Conservation (phyloP, 495 filamentous ascomycete species). For the Recurvomyces mirabilis region DNA sequence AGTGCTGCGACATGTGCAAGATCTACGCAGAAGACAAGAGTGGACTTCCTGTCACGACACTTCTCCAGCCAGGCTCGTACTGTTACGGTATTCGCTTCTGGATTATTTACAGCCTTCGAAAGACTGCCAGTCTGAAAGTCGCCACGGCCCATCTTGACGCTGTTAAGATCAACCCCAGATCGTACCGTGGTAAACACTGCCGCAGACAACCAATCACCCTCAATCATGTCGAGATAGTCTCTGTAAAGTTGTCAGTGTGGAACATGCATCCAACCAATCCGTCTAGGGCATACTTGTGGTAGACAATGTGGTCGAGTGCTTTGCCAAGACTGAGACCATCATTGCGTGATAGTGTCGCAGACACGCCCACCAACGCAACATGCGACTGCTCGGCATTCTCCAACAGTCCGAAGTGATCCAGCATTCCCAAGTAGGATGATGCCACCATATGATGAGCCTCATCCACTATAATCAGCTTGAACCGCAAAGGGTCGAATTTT, state of each 20-base stretch:
- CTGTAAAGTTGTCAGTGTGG: too few species aligned
- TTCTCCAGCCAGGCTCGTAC: conserved; percentile 75
- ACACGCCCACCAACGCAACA: conserved; percentile 72
- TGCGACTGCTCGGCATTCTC: conserved; percentile 34
- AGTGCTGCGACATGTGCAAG: conserved; percentile 63
- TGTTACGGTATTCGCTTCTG: conserved; percentile 64
- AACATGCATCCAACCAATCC: neutral
- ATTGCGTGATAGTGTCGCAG: conserved; percentile 79
- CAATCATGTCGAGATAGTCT: conserved; percentile 95
- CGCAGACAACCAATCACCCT: conserved; percentile 70
- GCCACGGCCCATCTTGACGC: conserved; percentile 52
- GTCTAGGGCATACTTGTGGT: conserved; percentile 58
- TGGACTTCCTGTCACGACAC: conserved; percentile 64
- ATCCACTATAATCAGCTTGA: conserved; percentile 90
- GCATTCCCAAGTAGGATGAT: conserved; percentile 54
- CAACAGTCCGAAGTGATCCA: conserved; percentile 65
- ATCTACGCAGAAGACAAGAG: conserved; percentile 87
- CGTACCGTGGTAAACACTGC: conserved; percentile 89
- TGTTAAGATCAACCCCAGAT: conserved; percentile 62
- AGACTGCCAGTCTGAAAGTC: conserved; percentile 70
- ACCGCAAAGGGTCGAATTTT: conserved; percentile 68
- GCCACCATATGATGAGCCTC: conserved; percentile 98
- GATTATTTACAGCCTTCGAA: conserved; percentile 69
- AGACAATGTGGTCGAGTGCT: conserved; percentile 91
- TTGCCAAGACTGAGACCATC: conserved; percentile 81